Base-by-base conservation (phyloP, 2,329 filamentous ascomycete genomes). In the Hypoxylon rubiginosum region DNA sequence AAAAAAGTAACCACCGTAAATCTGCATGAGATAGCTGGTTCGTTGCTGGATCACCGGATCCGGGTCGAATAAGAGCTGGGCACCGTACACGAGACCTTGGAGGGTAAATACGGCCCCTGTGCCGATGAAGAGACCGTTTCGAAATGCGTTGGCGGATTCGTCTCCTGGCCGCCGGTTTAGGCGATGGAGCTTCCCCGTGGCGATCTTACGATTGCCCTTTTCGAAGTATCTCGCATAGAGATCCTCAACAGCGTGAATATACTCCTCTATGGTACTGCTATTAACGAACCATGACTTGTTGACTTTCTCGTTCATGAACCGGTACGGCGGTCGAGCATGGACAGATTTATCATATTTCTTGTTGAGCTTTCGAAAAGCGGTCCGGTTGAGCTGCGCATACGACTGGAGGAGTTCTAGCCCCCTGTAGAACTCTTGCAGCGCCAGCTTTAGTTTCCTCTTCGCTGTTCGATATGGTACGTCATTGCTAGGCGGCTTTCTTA, bases 321-420 rank as follows among this genome's bases (percentile, higher is more conserved):
- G 88, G 75, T 92, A 86, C 0, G 91, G 86, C 0, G 93, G 93
- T 10, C 91, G 87, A 43, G 93, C 91, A 72, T 94, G 88, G 61
- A 94, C 89, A 1, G 91, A 89, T 81, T 98, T 99, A 84, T 98
- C 94, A 77, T 97, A 98, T 80, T 99, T 99, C 79, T 99, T 99
- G 81, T 97, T 97, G 76, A 99, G 93, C 79, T 99, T 99, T 32
- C 94, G 90, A 75, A 98, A 98, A 0, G 94, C 96, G 0, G 93
- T 97, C 52, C 93, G 88, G 78, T 99, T 99, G 13, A 97, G 84
- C 21, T 97, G 82, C 1, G 94, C 91, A 74, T 97, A 99, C 0
- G 93, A 92, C 80, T 97, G 98, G 64, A 99, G 85, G 49, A 98
- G 83, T 77, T 99, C 96, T 13, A 99, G 84, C 0, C 92, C 91